Base-by-base conservation (phyloP, 2,329 filamentous ascomycete genomes). In the Phyllosticta paracitricarpa region DNA sequence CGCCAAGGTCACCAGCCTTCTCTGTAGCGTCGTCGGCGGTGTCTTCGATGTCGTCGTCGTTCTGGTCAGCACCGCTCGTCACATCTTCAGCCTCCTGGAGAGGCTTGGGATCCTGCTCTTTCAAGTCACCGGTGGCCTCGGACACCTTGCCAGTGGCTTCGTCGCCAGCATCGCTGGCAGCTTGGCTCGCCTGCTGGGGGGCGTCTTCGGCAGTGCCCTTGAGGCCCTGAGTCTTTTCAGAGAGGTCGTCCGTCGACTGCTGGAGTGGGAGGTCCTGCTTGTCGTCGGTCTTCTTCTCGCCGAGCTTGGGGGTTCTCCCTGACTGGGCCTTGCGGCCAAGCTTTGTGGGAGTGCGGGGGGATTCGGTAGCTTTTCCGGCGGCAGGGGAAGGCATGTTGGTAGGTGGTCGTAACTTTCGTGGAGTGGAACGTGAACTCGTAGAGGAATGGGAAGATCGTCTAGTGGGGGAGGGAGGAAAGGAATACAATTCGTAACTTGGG, bases 341-440 rank as follows among this genome's bases (percentile, higher is more conserved):
- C 73, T 81, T 81, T 55, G 78, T 80, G 48, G 79, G 78, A 64
- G 78, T 81, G 72, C 77, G 78, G 66, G 78, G 78, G 64, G 72
- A 70, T 57, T 74, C 74, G 70, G 75, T 70, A 26, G 19, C 22
- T 74, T 79, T 80, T 70, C 78, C 78, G 65, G 78, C 78, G 66
- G 78, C 78, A 68, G 78, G 78, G 62, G 78, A 79, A 68, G 78
- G 78, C 78, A 80, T 80, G 59, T 66, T 73, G 48, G 22, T 56
- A 10, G 54, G 54, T 26, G 61, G 14, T 62, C 51, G 56, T 56
- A 22, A 30, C n/a, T 28, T 30, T 30, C 19, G 24, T 56, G 54
- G 19, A 22, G 24, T n/a, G 40, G 51, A 51, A 70, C 69, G 68
- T 61, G 69, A 71, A 60, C 65, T 67, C 14, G 57, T 48, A 24